Evolutionary conservation across 148 eudicot species (phyloP), one percentile per base, ranked within the genome.

Genomic region (Linanthus parryae): DNA sequence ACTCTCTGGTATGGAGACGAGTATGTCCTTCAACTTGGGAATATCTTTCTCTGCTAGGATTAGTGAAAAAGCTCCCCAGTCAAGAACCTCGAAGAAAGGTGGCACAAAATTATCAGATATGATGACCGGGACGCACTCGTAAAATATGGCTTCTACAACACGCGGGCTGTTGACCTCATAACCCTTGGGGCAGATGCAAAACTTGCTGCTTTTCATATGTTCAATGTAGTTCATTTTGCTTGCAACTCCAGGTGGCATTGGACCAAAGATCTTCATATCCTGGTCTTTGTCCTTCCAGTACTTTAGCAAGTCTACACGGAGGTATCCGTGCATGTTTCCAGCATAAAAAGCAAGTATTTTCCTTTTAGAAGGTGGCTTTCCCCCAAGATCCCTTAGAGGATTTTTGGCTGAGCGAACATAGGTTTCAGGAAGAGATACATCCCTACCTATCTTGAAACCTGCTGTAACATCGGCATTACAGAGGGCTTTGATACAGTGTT

Each of bases 151-250:
- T 63, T 88, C 97, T 10, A 88, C 80, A 5, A 88, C 69, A 44
- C 97, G 74, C 8, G 97, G 97, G 67, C 89, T 88, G 71, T 84
- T 79, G 54, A 84, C 97, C 54, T 88, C 97, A 20, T 78, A 85
- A 0, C 97, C 97, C 69, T 77, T 84, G 7, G 97, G 89, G 48
- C 97, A 88, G 29, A 88, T 62, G 57, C 97, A 88, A 56, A 72
- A 88, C 65, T 68, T 84, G 84, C 94, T 84, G 69, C 82, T 81
- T 54, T 84, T 84, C 97, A 88, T 88, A 65, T 81, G 87, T 28
- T 77, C 61, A 3, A 78, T 74, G 67, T 88, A 88, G 46, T 54
- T 81, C 94, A 79, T 78, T 58, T 57, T 79, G 71, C 67, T 82
- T 7, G 85, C 77, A n/a, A 84, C 72, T 23, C 78, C 69, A 0